Percentiles rank a stretch among this genome's conserved stretches.
Evolutionary conservation across 805 yeast genomes (phyloP).

Genomic region (Grigorovia yakushimaensis): DNA sequence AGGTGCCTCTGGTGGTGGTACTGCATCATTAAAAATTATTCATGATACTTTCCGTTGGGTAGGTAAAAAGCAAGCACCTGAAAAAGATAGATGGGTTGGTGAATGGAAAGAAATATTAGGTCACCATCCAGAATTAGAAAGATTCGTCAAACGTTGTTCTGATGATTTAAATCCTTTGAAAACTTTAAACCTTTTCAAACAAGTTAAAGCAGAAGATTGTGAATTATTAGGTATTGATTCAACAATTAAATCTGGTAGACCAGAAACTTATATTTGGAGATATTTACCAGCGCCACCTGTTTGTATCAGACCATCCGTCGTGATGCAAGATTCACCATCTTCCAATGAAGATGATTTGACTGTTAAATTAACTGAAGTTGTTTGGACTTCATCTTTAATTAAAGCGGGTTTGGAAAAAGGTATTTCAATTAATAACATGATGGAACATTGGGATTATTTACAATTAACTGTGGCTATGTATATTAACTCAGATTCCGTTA

Average conservation of each 20-base stretch:
- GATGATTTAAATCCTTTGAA: conserved; percentile 93
- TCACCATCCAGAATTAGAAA: conserved; percentile 79
- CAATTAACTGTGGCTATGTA: conserved; percentile 96
- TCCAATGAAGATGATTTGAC: conserved; percentile 97
- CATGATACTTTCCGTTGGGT: conserved; percentile 95
- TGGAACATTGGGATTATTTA: conserved; percentile 98
- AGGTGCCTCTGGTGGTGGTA: conserved; percentile 84
- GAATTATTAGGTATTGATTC: conserved; percentile 88
- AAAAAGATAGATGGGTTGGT: conserved; percentile 76
- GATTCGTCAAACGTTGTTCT: conserved; percentile 73
- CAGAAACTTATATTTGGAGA: conserved; percentile 95
- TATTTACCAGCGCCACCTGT: conserved; percentile 98
- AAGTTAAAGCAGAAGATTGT: conserved; percentile 77
- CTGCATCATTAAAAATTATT: conserved; percentile 88
- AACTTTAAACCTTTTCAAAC: conserved; percentile 79
- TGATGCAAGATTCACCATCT: conserved; percentile 80
- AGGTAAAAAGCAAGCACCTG: conserved; percentile 81
- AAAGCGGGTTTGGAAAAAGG: conserved; percentile 94
- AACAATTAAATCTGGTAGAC: conserved; percentile 70
- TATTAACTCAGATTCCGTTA: conserved; percentile 89
- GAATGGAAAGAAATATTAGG: conserved; percentile 69
- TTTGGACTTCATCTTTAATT: conserved; percentile 91
- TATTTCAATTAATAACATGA: conserved; percentile 78
- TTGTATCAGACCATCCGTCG: conserved; percentile 94
- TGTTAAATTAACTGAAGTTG: conserved; percentile 90